A percentile compares a stretch with the other conserved stretches of the same genome.
These are phyloP conservation scores for Jaenimonas drosophilae DNA, from an alignment of 208 protist species.

Conservation along the genomic window DNA sequence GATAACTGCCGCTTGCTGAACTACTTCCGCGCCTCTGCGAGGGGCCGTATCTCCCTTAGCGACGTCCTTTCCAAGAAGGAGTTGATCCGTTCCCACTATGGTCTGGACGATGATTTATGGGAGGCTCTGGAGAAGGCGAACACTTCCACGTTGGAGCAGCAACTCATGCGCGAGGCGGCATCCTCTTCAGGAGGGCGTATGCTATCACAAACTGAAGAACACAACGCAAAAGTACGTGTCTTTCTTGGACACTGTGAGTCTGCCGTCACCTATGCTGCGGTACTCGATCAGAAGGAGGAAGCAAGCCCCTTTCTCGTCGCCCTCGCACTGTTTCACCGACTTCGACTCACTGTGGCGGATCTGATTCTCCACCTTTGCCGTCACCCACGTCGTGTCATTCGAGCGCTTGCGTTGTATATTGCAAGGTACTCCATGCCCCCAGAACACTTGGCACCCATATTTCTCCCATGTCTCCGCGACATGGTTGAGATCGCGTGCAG, in stretches of 20 bases:
- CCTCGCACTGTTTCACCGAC: conserved; percentile 33
- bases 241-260: no score
- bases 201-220: no score
- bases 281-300: conserved; percentile 54
- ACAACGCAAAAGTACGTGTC: no score
- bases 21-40: conserved; percentile 18
- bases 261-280: conserved; percentile 58
- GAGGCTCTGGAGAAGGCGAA: conserved; percentile 15
- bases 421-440: conserved; percentile 54
- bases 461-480: conserved; percentile 46
- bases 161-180: no score
- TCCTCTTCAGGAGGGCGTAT: no score
- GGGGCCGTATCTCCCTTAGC: conserved; percentile 16
- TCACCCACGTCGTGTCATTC: conserved; percentile 60
- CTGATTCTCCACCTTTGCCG: conserved; percentile 40
- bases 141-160: conserved; percentile 16
- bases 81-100: conserved; percentile 26
- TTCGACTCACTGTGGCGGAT: conserved; percentile 40
- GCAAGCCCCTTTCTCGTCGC: conserved; percentile 67
- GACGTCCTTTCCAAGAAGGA: conserved; percentile 45
- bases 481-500: conserved; percentile 51
- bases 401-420: conserved; percentile 59
- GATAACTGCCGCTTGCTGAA: conserved; percentile 30
- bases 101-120: conserved; percentile 69
- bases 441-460: conserved; percentile 64